These are phyloP conservation scores for Rosa hybrid DNA, from an alignment of 331 rosid genomes.

Conservation along the genomic window DNA sequence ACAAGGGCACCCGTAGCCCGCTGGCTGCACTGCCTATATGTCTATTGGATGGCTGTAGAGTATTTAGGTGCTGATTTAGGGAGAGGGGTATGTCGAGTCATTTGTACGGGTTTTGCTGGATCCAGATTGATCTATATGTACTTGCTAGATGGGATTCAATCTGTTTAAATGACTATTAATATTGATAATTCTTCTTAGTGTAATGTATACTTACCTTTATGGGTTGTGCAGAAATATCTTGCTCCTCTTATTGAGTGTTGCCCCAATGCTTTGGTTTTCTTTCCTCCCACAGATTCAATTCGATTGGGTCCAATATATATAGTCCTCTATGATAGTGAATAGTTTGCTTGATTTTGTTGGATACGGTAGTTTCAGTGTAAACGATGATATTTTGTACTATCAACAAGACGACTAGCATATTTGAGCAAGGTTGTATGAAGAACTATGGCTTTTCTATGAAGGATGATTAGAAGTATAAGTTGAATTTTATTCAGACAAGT, in stretches of 20 bases:
- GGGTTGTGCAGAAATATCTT: slow-evolving; percentile 66
- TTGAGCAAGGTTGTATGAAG: no score
- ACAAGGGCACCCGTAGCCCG: slow-evolving; percentile 44
- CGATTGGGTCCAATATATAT: no score
- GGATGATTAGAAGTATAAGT: no score
- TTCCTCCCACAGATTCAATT: no score
- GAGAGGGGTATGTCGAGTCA: slow-evolving; percentile 41
- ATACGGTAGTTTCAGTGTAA: no score
- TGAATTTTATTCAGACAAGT: no score
- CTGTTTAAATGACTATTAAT: slow-evolving; percentile 34
- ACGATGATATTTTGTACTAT: no score
- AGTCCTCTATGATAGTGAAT: no score
- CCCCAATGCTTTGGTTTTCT: slow-evolving; percentile 25
- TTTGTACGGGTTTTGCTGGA: slow-evolving; percentile 44
- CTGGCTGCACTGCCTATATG: slow-evolving; percentile 43
- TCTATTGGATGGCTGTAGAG: slow-evolving; percentile 67
- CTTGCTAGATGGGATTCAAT: slow-evolving; percentile 37
- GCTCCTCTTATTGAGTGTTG: slow-evolving; percentile 15
- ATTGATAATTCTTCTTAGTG: slow-evolving; percentile 51
- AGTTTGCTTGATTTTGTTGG: not conserved
- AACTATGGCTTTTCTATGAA: no score
- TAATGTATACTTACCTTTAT: slow-evolving; percentile 52
- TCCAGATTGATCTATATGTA: slow-evolving; percentile 58
- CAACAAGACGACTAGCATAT: no score
- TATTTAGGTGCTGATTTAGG: slow-evolving; percentile 80